phyloP scores from a whole-genome alignment of 768 basidiomycete species.

The Russula earlei region DNA sequence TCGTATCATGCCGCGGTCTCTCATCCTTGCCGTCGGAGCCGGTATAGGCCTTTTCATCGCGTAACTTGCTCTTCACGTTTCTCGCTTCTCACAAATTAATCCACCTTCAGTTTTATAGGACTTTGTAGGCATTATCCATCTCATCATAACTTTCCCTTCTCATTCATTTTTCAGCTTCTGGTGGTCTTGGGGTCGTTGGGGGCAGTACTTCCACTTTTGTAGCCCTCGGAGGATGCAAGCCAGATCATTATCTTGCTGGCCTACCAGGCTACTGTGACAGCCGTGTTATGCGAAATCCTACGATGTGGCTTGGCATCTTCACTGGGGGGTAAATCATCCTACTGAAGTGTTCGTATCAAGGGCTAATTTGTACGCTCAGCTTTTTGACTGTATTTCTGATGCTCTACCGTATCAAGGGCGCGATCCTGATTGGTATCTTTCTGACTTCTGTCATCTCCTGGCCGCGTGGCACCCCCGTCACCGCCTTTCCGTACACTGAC shows the following conservation, averaged over 20 bases:
- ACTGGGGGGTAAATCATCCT: conserved; percentile 53
- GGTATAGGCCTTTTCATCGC: conserved; percentile 87
- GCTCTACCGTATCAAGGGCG: conserved; percentile 78
- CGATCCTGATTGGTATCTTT: conserved; percentile 76
- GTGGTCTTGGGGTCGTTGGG: conserved; percentile 68
- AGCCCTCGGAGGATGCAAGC: conserved; percentile 63
- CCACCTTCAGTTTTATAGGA: conserved; percentile 53
- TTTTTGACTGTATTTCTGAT: conserved; percentile 71
- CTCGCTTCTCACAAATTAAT: neutral
- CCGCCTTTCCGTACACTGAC: conserved; percentile 67
- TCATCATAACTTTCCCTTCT: neutral
- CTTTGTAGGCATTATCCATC: conserved; percentile 37
- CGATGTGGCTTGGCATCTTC: conserved; percentile 85
- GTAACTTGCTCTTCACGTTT: conserved; percentile 1
- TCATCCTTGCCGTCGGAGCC: conserved; percentile 75
- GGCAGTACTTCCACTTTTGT: conserved; percentile 64
- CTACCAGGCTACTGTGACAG: conserved; percentile 53
- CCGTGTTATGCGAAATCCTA: conserved; percentile 61
- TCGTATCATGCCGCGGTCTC: conserved; percentile 79
- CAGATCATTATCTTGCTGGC: conserved; percentile 35
- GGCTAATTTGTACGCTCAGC: conserved; percentile 26
- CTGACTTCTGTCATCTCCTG: conserved; percentile 80
- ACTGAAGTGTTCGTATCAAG: neutral
- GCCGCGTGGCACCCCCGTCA: conserved; percentile 75
- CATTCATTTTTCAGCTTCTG: conserved; percentile 34